A percentile compares a stretch with the other conserved stretches of the same genome.
Evolutionary conservation across 192 early-diverging fungal species (phyloP).

Genomic region (Coemansia aciculifera): DNA sequence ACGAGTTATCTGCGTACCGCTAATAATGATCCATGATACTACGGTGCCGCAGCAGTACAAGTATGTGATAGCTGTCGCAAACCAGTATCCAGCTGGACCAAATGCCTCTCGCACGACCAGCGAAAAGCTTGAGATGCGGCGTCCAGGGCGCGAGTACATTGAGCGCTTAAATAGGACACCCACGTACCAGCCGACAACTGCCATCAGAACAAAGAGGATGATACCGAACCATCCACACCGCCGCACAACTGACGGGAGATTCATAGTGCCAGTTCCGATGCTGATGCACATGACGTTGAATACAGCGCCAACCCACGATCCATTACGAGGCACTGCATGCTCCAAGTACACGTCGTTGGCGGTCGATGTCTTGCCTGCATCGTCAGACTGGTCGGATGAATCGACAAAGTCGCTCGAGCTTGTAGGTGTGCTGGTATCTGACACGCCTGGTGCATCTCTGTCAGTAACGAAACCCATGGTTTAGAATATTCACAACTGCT

Average conservation of each 20-base stretch:
- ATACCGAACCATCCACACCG: slow-evolving; percentile 80
- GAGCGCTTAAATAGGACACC: slow-evolving; percentile 71
- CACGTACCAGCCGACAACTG: slow-evolving; percentile 71
- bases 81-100: slow-evolving; percentile 62
- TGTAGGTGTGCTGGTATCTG: background rate
- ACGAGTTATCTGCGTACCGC: slow-evolving; percentile 66
- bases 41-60: slow-evolving; percentile 69
- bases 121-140: slow-evolving; percentile 61
- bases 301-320: slow-evolving; percentile 59
- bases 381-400: slow-evolving; percentile 8
- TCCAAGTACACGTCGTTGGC: slow-evolving; percentile 22
- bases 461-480: background rate
- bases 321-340: slow-evolving; percentile 49
- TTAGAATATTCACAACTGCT: background rate
- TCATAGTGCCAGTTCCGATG: slow-evolving; percentile 78
- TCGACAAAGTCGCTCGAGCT: background rate
- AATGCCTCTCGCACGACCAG: slow-evolving; percentile 70
- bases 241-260: slow-evolving; percentile 73
- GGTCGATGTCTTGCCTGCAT: background rate
- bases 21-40: slow-evolving; percentile 71
- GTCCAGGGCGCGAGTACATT: slow-evolving; percentile 67
- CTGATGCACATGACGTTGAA: slow-evolving; percentile 74
- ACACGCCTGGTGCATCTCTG: background rate
- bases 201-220: slow-evolving; percentile 66
- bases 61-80: slow-evolving; percentile 59